Evolutionary conservation across 129 eudicot species (phyloP), one percentile per base, ranked within the genome.

Genomic region (Chrysanthemum seticuspe): DNA sequence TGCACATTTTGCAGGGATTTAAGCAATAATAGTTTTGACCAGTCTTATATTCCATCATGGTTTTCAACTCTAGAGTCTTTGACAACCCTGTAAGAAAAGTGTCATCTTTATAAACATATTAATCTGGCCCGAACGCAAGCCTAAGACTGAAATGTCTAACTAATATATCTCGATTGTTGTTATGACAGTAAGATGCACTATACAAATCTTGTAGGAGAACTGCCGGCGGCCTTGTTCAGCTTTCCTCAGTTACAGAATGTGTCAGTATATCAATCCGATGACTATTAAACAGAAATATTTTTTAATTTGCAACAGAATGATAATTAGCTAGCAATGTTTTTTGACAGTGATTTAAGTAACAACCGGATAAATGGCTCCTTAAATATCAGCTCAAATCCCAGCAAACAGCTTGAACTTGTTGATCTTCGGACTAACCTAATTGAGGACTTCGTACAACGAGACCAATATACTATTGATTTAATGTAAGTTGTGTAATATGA

Each of bases 221-320:
- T 90, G 74, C 93, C 91, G n/a, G 64, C 67, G 27, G 71, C 67
- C 36, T 68, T 87, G 69, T 87, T 87, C 76, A 75, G 71, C 65
- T 72, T 85, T 66, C 87, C 96, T 55, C 81, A 76, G 64, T 69
- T 90, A 55, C 84, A 87, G 65, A 88, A 80, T 48, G 84, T 87
- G 96, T 90, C 50, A 83, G 91, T 62, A 50, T 12, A 49, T 14
- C 21, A 16, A 3, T n/a, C 18, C 21, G 10, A 14, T 13, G 2
- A 1, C 2, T 31, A 11, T 23, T 65, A 11, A 0, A 12, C 9
- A 0, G 9, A 13, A 45, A 3, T 10, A 3, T 12, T n/a, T 60
- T 60, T 48, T 5, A 7, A 36, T 47, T 47, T 11, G 5, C 18
- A 83, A 87, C 85, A 79, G 76, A 40, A 57, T 83, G 60, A 62